Evolutionary conservation across 352 stramenopile genomes (phyloP).

Genomic region (Elongisporangium senticosum): DNA sequence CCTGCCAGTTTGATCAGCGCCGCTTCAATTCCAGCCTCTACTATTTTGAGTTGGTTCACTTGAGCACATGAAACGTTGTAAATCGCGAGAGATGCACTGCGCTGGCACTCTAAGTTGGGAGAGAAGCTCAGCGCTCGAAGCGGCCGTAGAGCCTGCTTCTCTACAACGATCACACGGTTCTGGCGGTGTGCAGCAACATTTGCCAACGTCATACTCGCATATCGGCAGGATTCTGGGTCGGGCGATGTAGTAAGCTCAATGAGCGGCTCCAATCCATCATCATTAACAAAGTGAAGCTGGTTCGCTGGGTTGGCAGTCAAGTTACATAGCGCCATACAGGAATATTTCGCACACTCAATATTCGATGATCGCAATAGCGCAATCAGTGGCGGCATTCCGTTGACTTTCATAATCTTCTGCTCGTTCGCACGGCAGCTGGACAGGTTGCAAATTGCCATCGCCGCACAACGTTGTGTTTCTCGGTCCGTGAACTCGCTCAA

Average conservation of each 20-base stretch:
- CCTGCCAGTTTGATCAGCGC: conserved; percentile 83
- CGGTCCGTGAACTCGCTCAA: conserved; percentile 41
- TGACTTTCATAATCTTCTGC: conserved; percentile 73
- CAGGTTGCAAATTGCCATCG: conserved; percentile 87
- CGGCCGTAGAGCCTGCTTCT: conserved; percentile 69
- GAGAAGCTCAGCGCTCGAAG: conserved; percentile 80
- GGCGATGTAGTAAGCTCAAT: conserved; percentile 69
- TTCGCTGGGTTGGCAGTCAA: conserved; percentile 89
- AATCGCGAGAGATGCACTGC: conserved; percentile 86
- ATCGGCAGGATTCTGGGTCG: conserved; percentile 80
- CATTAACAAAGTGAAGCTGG: conserved; percentile 84
- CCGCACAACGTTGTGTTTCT: conserved; percentile 70
- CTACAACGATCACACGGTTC: conserved; percentile 87
- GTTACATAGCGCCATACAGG: conserved; percentile 95
- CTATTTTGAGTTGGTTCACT: conserved; percentile 87
- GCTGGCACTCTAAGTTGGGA: conserved; percentile 86
- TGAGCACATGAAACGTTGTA: conserved; percentile 95
- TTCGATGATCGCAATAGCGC: conserved; percentile 37
- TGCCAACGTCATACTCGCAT: conserved; percentile 91
- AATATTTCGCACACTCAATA: conserved; percentile 75
- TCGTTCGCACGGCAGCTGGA: conserved; percentile 68
- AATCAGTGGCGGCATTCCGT: conserved; percentile 62
- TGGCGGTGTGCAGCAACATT: conserved; percentile 90
- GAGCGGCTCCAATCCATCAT: conserved; percentile 69
- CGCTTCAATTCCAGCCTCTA: conserved; percentile 83